phyloP scores from a whole-genome alignment of 768 basidiomycete genomes.

The Auricularia auricula-judae region DNA sequence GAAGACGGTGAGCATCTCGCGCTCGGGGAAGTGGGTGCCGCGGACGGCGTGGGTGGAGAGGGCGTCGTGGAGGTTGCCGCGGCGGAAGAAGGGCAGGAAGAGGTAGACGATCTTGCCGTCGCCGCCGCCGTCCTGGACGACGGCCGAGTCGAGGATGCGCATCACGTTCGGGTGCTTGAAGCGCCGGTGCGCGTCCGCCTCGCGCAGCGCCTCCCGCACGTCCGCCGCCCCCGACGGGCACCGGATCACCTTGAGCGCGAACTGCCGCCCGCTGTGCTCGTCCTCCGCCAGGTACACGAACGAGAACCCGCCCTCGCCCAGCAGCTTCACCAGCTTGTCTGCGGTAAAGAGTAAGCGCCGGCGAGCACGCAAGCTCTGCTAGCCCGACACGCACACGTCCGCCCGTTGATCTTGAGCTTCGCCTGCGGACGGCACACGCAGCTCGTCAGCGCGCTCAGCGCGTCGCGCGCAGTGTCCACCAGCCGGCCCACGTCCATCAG shows the following conservation, averaged over 20 bases:
- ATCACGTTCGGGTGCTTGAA: conserved; percentile 99
- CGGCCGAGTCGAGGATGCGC: conserved; percentile 87
- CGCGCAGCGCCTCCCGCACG: conserved; percentile 81
- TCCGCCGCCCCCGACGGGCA: conserved; percentile 83
- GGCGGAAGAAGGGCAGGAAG: conserved; percentile 67
- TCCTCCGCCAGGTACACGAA: conserved; percentile 86
- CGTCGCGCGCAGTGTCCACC: conserved; percentile 65
- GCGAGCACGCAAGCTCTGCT: not conserved
- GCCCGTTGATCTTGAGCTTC: conserved; percentile 89
- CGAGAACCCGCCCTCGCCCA: conserved; percentile 94
- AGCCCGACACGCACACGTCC: conserved; percentile 59
- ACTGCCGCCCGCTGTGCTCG: conserved; percentile 80
- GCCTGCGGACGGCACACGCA: conserved; percentile 74
- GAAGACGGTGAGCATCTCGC: conserved; percentile 81
- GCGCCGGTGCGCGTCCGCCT: conserved; percentile 86
- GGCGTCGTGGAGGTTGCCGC: conserved; percentile 90
- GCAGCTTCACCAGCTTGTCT: conserved; percentile 80
- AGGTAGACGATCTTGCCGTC: conserved; percentile 94
- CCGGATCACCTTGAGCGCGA: conserved; percentile 94
- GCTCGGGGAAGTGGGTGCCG: conserved; percentile 73
- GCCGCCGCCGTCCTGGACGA: conserved; percentile 86
- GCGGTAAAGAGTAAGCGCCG: not conserved
- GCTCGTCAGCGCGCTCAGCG: conserved; percentile 68
- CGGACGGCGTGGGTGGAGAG: conserved; percentile 83
- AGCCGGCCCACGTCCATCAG: not conserved